Conservation (phyloP, 2,329 filamentous ascomycete genomes). For the Pseudocercospora cruenta region DNA sequence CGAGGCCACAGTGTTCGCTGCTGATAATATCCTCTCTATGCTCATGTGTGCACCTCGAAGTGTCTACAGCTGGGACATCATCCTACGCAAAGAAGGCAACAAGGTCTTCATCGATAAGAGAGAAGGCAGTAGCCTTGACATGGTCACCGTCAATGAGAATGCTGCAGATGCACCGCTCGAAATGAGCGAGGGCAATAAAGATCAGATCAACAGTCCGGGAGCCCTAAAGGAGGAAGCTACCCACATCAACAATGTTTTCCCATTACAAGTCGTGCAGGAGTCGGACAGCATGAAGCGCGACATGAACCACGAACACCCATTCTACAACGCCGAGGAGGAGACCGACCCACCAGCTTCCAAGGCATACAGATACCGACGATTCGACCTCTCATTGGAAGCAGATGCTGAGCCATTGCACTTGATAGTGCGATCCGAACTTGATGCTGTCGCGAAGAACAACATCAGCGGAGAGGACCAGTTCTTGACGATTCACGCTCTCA, state of each 20-base stretch:
- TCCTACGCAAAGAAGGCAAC: slow-evolving; percentile 89
- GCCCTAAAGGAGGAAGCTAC: slow-evolving; percentile 96
- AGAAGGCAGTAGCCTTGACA: slow-evolving; percentile 89
- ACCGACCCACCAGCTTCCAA: slow-evolving; percentile 93
- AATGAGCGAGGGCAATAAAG: slow-evolving; percentile 87
- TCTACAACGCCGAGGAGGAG: slow-evolving; percentile 93
- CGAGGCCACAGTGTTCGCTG: slow-evolving; percentile 95
- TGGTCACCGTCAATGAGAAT: slow-evolving; percentile 99
- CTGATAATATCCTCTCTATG: slow-evolving; percentile 96
- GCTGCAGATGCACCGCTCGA: slow-evolving; percentile 93
- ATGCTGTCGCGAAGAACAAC: slow-evolving; percentile 93
- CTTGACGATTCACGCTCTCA: slow-evolving; percentile 91
- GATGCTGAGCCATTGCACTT: slow-evolving; percentile 93
- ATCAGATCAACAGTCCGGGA: slow-evolving; percentile 89
- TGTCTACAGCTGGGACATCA: slow-evolving; percentile 97
- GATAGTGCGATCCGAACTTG: slow-evolving; percentile 90
- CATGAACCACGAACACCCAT: slow-evolving; percentile 89
- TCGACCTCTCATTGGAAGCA: slow-evolving; percentile 87
- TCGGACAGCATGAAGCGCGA: slow-evolving; percentile 75
- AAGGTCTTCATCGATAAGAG: slow-evolving; percentile 99
- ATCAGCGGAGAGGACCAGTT: slow-evolving; percentile 90
- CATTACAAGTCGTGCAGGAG: slow-evolving; percentile 91
- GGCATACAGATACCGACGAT: slow-evolving; percentile 97
- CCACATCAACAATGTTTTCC: slow-evolving; percentile 99
- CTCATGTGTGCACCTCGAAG: slow-evolving; percentile 97